A percentile compares a stretch with the other conserved stretches of the same genome.
Conservation (phyloP, 148 eudicot species). For the Rhododendron ferrugineum region DNA sequence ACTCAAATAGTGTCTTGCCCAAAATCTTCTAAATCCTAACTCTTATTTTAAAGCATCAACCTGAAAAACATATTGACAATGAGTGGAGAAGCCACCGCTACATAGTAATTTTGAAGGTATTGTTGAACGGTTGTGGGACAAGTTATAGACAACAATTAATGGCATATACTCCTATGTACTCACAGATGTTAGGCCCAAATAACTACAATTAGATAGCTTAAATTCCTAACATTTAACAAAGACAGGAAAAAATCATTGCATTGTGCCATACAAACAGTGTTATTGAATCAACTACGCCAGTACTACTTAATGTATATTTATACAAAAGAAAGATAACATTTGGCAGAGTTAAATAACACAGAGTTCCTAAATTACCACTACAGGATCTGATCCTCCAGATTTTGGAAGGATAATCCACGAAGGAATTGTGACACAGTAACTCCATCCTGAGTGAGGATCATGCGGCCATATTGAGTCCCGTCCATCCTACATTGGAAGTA, state of each 20-base stretch:
- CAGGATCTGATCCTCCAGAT: slow-evolving; percentile 62
- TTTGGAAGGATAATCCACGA: slow-evolving; percentile 70
- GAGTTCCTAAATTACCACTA: slow-evolving; percentile 45
- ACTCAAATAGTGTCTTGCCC: not conserved
- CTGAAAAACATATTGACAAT: not conserved
- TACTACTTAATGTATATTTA: not conserved
- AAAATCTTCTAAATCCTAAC: not conserved
- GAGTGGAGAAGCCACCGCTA: not conserved
- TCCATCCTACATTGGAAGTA: slow-evolving; percentile 53
- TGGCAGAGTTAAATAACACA: not conserved
- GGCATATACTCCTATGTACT: not conserved
- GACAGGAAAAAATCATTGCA: not conserved
- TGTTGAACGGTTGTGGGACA: not conserved
- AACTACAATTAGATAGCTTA: not conserved
- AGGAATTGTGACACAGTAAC: slow-evolving; percentile 92
- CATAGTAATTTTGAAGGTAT: not conserved
- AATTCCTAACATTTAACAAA: not conserved
- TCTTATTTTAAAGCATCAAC: not conserved
- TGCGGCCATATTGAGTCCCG: slow-evolving; percentile 82
- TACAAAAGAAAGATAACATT: not conserved
- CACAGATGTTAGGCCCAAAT: not conserved
- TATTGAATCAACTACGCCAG: not conserved
- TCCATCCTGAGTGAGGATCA: slow-evolving; percentile 83
- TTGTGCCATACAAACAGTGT: not conserved
- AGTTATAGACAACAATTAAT: not conserved